A percentile compares a stretch with the other conserved stretches of the same genome.
These are phyloP conservation scores for Aphanomyces invadans DNA, from an alignment of 352 stramenopile species.

Conservation along the genomic window DNA sequence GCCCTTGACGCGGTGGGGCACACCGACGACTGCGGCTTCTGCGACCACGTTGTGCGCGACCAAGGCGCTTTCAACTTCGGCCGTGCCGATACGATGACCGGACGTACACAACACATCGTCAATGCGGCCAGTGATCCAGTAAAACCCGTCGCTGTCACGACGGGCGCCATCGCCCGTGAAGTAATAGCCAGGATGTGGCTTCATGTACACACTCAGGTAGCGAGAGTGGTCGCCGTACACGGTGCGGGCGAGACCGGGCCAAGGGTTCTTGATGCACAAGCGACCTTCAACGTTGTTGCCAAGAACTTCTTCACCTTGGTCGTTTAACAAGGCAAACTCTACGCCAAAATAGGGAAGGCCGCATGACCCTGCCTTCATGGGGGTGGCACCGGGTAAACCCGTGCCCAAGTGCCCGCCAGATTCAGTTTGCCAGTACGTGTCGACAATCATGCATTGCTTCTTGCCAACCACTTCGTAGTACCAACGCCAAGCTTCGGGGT, in stretches of 20 bases:
- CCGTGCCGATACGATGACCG: constrained; percentile 86
- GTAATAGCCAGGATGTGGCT: constrained; percentile 95
- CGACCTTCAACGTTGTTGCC: constrained; percentile 87
- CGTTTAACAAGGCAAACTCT: constrained; percentile 77
- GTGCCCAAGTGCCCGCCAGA: constrained; percentile 90
- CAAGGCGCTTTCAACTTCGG: constrained; percentile 85
- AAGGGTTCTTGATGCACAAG: constrained; percentile 92
- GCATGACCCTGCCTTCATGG: constrained; percentile 89
- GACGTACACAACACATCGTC: constrained; percentile 96
- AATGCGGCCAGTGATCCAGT: constrained; percentile 98
- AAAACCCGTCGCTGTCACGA: constrained; percentile 93
- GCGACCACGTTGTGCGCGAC: constrained; percentile 88
- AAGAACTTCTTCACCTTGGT: constrained; percentile 85
- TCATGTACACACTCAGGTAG: constrained; percentile 95
- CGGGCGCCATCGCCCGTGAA: constrained; percentile 90
- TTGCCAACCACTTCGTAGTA: constrained; percentile 90
- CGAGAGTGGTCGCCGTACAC: constrained; percentile 92
- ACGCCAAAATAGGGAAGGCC: constrained; percentile 96
- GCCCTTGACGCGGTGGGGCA: constrained; percentile 96
- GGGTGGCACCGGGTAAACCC: constrained; percentile 86
- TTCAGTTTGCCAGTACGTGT: constrained; percentile 99
- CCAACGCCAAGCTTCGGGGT: constrained; percentile 92
- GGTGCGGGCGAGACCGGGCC: constrained; percentile 94
- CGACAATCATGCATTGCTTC: constrained; percentile 86
- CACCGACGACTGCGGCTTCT: constrained; percentile 92